A percentile compares a stretch with the other conserved stretches of the same genome.
Evolutionary conservation across 2,329 filamentous ascomycete genomes (phyloP).

Genomic region (Aspergillus versicolor): DNA sequence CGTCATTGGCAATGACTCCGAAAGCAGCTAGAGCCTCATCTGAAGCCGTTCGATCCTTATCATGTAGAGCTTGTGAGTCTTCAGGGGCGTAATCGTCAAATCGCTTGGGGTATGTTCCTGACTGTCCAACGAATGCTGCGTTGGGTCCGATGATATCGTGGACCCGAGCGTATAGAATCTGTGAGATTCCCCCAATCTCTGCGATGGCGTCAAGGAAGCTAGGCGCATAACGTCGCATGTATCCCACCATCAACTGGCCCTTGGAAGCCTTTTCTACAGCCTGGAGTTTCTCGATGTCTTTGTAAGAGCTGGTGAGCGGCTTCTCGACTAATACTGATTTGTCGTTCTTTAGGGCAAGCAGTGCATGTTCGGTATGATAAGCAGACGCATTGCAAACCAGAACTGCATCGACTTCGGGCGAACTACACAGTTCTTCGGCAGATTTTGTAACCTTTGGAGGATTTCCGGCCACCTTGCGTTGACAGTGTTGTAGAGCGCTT

Average conservation of each 20-base stretch:
- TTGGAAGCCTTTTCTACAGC: conserved; percentile 18
- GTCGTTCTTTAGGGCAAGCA: conserved; percentile 50
- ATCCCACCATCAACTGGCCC: conserved; percentile 56
- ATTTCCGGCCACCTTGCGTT: conserved; percentile 23
- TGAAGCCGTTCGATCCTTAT: background rate
- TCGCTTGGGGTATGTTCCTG: conserved; percentile 34
- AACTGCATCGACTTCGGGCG: conserved; percentile 50
- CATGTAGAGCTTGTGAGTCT: conserved; percentile 16
- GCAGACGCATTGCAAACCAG: conserved; percentile 52
- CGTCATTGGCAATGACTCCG: conserved; percentile 27
- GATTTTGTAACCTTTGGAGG: conserved; percentile 33
- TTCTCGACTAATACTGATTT: conserved; percentile 62
- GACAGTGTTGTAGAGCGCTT: conserved; percentile 42
- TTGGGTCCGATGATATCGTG: conserved; percentile 56
- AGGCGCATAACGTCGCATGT: conserved; percentile 59
- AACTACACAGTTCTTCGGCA: conserved; percentile 45
- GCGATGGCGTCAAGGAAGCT: conserved; percentile 53
- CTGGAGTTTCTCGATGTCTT: conserved; percentile 46
- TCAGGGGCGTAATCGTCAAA: conserved; percentile 41
- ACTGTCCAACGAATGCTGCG: conserved; percentile 30
- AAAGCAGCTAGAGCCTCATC: conserved; percentile 25
- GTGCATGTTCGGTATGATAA: conserved; percentile 50
- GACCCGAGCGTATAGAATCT: conserved; percentile 54
- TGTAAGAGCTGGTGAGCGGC: conserved; percentile 37
- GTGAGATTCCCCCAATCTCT: conserved; percentile 50